Evolutionary conservation across 1,284 basidiomycete species (phyloP).

Genomic region (Phlebopus sp.): DNA sequence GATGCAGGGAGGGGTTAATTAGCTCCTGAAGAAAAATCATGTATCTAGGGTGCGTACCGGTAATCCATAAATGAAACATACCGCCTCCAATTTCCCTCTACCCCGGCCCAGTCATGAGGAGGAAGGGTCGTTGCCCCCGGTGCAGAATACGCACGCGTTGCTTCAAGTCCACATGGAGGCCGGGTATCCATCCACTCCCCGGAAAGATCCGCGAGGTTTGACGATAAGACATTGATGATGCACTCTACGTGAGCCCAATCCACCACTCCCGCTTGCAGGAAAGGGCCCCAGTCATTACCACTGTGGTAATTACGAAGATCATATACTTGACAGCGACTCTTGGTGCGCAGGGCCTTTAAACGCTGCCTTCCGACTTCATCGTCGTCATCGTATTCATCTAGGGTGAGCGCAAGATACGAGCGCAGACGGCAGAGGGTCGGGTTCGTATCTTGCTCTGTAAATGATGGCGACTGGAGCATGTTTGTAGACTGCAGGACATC

Average conservation of each 20-base stretch:
- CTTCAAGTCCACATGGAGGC: constrained; percentile 50
- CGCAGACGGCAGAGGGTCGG: constrained; percentile 35
- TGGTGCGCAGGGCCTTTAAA: constrained; percentile 39
- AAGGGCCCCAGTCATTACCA: constrained; percentile 58
- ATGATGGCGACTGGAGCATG: constrained; percentile 31
- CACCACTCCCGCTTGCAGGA: constrained; percentile 37
- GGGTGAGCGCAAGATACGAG: constrained; percentile 43
- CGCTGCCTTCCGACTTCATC: constrained; percentile 24
- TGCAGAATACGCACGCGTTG: constrained; percentile 50
- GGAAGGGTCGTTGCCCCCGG: constrained; percentile 35
- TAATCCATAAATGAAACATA: constrained; percentile 76
- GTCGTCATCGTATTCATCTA: constrained; percentile 28
- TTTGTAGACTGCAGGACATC: constrained; percentile 34
- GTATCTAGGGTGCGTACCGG: constrained; percentile 40
- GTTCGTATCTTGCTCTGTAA: constrained; percentile 15
- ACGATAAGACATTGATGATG: constrained; percentile 54
- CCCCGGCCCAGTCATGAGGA: constrained; percentile 62
- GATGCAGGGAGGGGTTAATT: neutral
- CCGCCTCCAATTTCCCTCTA: constrained; percentile 66
- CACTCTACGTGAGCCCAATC: constrained; percentile 64
- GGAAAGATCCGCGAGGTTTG: constrained; percentile 55
- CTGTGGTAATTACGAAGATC: constrained; percentile 55
- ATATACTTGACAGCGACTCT: constrained; percentile 57
- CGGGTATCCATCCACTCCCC: constrained; percentile 34
- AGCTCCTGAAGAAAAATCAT: neutral